Evolutionary conservation across 2,329 filamentous ascomycete species (phyloP).

Genomic region (Alternaria conjuncta): DNA sequence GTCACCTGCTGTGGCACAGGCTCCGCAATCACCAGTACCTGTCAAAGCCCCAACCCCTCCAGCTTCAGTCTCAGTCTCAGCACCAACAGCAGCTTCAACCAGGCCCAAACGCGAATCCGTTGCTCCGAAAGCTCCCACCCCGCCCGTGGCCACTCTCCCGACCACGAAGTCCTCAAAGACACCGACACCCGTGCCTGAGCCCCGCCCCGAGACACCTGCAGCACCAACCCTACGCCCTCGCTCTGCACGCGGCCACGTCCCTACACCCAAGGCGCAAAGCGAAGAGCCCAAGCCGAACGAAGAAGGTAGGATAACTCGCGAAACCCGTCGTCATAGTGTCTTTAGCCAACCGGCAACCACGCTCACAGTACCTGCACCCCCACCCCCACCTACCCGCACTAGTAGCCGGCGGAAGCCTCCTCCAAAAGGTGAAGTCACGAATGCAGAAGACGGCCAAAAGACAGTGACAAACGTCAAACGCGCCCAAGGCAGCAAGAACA

Average conservation of each 20-base stretch:
- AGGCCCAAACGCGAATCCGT: slow-evolving; percentile 44
- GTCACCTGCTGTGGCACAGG: slow-evolving; percentile 14
- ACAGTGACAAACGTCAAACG: slow-evolving; percentile 75
- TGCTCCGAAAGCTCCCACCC: slow-evolving; percentile 34
- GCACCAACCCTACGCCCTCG: slow-evolving; percentile 39
- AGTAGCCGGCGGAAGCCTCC: slow-evolving; percentile 70
- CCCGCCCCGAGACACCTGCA: slow-evolving; percentile 16
- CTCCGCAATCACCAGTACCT: slow-evolving; percentile 6
- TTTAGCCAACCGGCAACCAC: slow-evolving; percentile 48
- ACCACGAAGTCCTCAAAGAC: slow-evolving; percentile 27
- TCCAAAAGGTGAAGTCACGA: slow-evolving; percentile 73
- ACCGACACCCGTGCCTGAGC: slow-evolving; percentile 22
- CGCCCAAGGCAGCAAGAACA: slow-evolving; percentile 54
- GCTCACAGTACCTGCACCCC: slow-evolving; percentile 4
- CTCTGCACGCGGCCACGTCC: slow-evolving; percentile 48
- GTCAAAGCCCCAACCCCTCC: slow-evolving; percentile 12
- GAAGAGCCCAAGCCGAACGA: slow-evolving; percentile 55
- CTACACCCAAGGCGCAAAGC: slow-evolving; percentile 54
- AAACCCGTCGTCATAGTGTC: slow-evolving; percentile 55
- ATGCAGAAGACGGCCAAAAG: slow-evolving; percentile 64
- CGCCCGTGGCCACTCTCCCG: slow-evolving; percentile 22
- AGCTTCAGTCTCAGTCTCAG: neutral
- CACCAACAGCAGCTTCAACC: slow-evolving; percentile 42
- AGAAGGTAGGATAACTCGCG: slow-evolving; percentile 40
- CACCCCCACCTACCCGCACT: slow-evolving; percentile 46